Evolutionary conservation across 169 alveolate species (phyloP), one percentile per base, ranked within the genome.

Genomic region (Neospora caninum): DNA sequence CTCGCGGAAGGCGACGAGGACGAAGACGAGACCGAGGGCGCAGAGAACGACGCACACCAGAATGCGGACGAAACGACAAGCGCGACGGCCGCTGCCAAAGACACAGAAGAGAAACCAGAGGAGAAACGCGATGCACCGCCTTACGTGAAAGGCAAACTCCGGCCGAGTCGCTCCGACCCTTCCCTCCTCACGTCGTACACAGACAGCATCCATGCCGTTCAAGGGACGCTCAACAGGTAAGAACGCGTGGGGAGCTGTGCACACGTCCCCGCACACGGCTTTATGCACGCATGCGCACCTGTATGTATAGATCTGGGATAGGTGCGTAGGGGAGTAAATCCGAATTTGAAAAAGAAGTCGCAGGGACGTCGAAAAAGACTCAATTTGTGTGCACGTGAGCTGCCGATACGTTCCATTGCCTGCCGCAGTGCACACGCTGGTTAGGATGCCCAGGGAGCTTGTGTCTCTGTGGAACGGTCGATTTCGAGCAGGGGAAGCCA

Each of bases 121-220:
- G 39, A n/a, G 34, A 70, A 78, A 41, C 83, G 64, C 22, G 31
- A 13, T 58, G 58, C 89, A 9, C 95, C 94, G 9, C 96, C 96
- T 6, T 93, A 93, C 42, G 96, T 94, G 41, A 93, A 92, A 88
- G 89, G 58, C 36, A 20, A 69, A n/a, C 88, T 95, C 54, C 93
- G 84, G 91, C 96, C 96, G 86, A 86, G 94, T 53, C 91, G 95
- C 2, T 80, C 93, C 54, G 96, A 95, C 69, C 96, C 96, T 22
- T 88, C 94, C 31, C 94, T 95, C 39, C 86, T 95, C 73, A 92
- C 96, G 22, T 58, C 94, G n/a, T 95, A 95, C 89, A 92, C 67
- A 58, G 93, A 88, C 58, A 82, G 80, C 49, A 87, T 93, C 38
- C 95, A 93, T 70, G 95, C 95, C 42, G 89, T 94, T 34, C 95